A percentile compares a stretch with the other conserved stretches of the same genome.
Conservation (phyloP, 257 asterid species). For the Solanum megistacrolobum region DNA sequence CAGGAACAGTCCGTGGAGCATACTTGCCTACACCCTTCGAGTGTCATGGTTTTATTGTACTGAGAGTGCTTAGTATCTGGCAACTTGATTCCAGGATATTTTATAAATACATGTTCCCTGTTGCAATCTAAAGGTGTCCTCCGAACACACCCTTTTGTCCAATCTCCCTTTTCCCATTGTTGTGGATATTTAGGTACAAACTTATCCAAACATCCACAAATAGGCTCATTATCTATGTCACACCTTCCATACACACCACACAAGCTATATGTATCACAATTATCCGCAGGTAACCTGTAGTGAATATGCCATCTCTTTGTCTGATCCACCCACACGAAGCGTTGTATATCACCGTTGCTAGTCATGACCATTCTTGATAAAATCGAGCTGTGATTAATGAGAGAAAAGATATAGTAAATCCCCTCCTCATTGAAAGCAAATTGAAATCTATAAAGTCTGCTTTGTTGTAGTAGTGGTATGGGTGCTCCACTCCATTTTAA, state of each 20-base stretch:
- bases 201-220: conserved; percentile 19
- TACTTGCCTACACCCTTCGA: conserved; percentile 8
- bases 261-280: conserved; percentile 17
- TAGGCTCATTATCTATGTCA: conserved; percentile 1
- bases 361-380: conserved; percentile 11
- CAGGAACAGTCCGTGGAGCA: conserved; percentile 28
- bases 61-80: neutral
- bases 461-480: neutral
- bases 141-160: conserved; percentile 21
- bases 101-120: neutral
- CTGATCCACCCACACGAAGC: conserved; percentile 7
- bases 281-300: conserved; percentile 9
- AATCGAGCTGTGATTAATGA: neutral
- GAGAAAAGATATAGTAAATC: neutral
- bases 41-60: neutral
- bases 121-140: neutral
- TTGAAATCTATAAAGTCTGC: neutral
- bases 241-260: conserved; percentile 26
- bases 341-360: neutral
- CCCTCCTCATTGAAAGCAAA: neutral
- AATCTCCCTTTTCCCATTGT: conserved; percentile 1
- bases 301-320: conserved; percentile 7
- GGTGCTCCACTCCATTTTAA: conserved; percentile 22
- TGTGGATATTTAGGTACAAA: conserved; percentile 5
- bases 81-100: neutral